These are phyloP conservation scores for Stachybotrys echinatus DNA, from an alignment of 2,329 filamentous ascomycete genomes.

Conservation along the genomic window DNA sequence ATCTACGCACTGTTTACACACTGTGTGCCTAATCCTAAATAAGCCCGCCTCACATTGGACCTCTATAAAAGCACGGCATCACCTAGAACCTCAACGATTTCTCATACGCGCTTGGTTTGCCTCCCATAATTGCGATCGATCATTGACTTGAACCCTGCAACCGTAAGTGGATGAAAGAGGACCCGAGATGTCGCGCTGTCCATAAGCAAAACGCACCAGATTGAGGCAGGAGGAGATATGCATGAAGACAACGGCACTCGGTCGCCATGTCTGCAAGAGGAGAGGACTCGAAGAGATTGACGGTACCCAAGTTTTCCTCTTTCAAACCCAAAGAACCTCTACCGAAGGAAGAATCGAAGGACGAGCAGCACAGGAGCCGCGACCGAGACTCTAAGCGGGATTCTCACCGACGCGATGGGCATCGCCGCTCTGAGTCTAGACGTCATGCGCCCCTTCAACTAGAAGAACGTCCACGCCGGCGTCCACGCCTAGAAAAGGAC, in stretches of 20 bases:
- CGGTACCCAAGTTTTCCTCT: conserved; percentile 67
- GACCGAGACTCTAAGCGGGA: conserved; percentile 11
- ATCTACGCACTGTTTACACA: too few relatives aligned
- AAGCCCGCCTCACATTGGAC: too few relatives aligned
- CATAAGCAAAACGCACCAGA: not conserved
- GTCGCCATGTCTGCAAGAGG: conserved; percentile 20
- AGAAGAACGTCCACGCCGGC: conserved; percentile 4
- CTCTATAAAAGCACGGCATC: too few relatives aligned
- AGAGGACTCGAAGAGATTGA: conserved; percentile 11
- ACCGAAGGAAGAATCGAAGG: conserved; percentile 26
- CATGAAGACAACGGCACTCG: not conserved
- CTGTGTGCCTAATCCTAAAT: too few relatives aligned
- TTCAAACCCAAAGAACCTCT: conserved; percentile 48
- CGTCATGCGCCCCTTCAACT: not conserved
- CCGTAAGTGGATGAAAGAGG: too few relatives aligned
- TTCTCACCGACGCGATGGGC: conserved; percentile 8
- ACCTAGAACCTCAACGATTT: too few relatives aligned
- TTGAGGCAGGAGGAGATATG: not conserved
- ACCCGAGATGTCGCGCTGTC: too few relatives aligned
- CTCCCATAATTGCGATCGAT: too few relatives aligned
- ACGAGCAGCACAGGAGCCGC: conserved; percentile 11
- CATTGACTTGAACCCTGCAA: not conserved
- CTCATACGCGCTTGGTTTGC: too few relatives aligned
- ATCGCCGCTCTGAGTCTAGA: not conserved
- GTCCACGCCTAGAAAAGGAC: conserved; percentile 4